Base-by-base conservation (phyloP, 2,329 filamentous ascomycete species). In the Dactylellina haptotyla region DNA sequence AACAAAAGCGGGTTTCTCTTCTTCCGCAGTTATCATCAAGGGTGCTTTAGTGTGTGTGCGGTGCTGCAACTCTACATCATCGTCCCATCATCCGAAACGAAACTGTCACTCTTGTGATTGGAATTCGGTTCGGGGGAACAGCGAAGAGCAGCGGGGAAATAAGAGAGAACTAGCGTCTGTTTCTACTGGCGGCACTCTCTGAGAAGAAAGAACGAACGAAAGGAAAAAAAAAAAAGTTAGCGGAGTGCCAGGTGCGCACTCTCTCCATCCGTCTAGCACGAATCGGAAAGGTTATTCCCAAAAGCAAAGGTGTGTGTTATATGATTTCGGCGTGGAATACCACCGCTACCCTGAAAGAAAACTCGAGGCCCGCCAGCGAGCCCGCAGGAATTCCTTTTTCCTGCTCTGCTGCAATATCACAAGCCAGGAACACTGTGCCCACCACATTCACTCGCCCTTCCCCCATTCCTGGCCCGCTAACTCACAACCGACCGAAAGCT, bases 121-220 rank as follows among this genome's bases (percentile, higher is more conserved):
- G 51, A 64, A 65, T 37, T 72, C 66, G 66, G 66, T 72, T 72
- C 66, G 66, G 66, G 66, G 66, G 66, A 72, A 72, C 66, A 72
- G 66, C 66, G 66, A 72, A 41, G 50, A 58, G 30, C 53, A 65
- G 66, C 53, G 66, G 66, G 50, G 54, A 58, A 41, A 51, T 25
- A 37, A 20, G n/a, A 53, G 10, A 53, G 26, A 16, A 57, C 41
- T 30, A 54, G 28, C 39, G 45, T 46, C 30, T 16, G 51, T 20
- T 58, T 53, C 53, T 54, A 25, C 58, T 56, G 58, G 66, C 66
- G 66, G 66, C 66, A 71, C 66, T 72, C 66, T 51, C 61, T 72
- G 32, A 57, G 50, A 53, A 57, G 45, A 51, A 71, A 54, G 50
- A 50, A 61, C 4, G 23, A n/a, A n/a, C n/a, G 41, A 46, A 23